Conservation (phyloP, 768 basidiomycete genomes). For the Ephemerocybe angulata region DNA sequence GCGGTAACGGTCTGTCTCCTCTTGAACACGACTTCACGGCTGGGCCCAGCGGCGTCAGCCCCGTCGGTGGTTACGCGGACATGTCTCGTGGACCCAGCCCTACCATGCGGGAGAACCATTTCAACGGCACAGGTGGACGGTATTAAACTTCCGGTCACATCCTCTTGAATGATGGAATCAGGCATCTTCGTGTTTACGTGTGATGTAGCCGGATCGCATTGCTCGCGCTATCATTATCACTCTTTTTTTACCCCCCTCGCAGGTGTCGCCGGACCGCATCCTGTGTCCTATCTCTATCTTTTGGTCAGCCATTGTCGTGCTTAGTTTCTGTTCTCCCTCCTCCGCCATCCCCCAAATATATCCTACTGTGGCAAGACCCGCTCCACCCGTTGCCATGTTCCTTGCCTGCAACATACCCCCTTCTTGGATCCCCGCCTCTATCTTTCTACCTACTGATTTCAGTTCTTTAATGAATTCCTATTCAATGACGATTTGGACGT, state of each 20-base stretch:
- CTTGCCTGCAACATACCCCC: too few relatives aligned
- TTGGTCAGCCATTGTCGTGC: background rate
- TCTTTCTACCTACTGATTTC: background rate
- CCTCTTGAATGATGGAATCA: background rate
- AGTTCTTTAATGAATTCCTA: background rate
- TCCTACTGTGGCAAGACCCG: too few relatives aligned
- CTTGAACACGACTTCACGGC: constrained; percentile 80
- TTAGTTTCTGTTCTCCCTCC: background rate
- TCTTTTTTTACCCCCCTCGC: too few relatives aligned
- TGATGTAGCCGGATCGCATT: background rate
- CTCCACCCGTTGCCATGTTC: too few relatives aligned
- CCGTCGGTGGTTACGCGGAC: constrained; percentile 80
- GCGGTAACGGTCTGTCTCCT: constrained; percentile 23
- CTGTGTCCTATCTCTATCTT: background rate
- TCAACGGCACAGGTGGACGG: background rate
- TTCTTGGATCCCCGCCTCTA: background rate
- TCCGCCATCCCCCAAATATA: background rate
- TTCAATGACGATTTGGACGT: background rate
- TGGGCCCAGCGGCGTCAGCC: constrained; percentile 50
- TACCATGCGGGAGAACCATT: constrained; percentile 38
- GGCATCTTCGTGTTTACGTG: background rate
- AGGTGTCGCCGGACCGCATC: background rate
- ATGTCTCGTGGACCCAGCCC: constrained; percentile 75
- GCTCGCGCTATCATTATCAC: background rate
- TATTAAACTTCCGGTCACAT: background rate